A percentile compares a stretch with the other conserved stretches of the same genome.
phyloP scores from a whole-genome alignment of 352 stramenopile genomes.

The Phytophthora boehmeriae region DNA sequence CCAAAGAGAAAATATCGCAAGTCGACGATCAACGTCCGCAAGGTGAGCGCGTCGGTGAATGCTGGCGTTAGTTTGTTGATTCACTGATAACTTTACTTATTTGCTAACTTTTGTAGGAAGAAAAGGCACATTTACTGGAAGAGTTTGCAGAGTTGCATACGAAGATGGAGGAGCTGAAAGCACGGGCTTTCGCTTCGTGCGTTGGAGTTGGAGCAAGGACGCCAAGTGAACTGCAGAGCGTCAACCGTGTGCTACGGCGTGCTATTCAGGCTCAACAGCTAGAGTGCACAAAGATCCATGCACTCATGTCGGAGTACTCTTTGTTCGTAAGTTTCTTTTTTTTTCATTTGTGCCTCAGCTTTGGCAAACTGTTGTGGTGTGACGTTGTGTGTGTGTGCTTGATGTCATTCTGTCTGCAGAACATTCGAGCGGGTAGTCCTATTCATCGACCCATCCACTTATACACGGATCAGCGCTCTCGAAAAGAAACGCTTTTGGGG shows the following conservation, averaged over 20 bases:
- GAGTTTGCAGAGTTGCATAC: slow-evolving; percentile 36
- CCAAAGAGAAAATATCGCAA: slow-evolving; percentile 35
- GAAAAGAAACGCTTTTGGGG: slow-evolving; percentile 20
- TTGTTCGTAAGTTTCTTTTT: slow-evolving; percentile 36
- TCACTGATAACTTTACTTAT: slow-evolving; percentile 2
- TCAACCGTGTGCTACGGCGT: slow-evolving; percentile 31
- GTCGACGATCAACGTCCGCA: slow-evolving; percentile 39
- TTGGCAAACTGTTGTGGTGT: background rate
- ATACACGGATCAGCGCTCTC: slow-evolving; percentile 21
- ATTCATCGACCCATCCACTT: slow-evolving; percentile 39
- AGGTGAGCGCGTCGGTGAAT: slow-evolving; percentile 11
- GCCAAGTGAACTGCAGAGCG: slow-evolving; percentile 30
- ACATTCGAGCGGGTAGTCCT: slow-evolving; percentile 36
- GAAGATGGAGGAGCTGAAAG: slow-evolving; percentile 33
- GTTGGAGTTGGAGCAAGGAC: slow-evolving; percentile 17
- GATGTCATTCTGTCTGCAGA: slow-evolving; percentile 18
- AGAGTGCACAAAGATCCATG: slow-evolving; percentile 34
- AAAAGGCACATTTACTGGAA: slow-evolving; percentile 38
- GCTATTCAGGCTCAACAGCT: slow-evolving; percentile 36
- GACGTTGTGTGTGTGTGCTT: slow-evolving; percentile 1
- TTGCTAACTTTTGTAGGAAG: slow-evolving; percentile 34
- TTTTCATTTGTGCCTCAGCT: background rate
- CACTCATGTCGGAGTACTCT: slow-evolving; percentile 41
- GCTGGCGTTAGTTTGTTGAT: slow-evolving; percentile 10
- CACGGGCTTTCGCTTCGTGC: slow-evolving; percentile 21